Conservation (phyloP, 164 flowering plant species). For the Cinnamomum micranthum region DNA sequence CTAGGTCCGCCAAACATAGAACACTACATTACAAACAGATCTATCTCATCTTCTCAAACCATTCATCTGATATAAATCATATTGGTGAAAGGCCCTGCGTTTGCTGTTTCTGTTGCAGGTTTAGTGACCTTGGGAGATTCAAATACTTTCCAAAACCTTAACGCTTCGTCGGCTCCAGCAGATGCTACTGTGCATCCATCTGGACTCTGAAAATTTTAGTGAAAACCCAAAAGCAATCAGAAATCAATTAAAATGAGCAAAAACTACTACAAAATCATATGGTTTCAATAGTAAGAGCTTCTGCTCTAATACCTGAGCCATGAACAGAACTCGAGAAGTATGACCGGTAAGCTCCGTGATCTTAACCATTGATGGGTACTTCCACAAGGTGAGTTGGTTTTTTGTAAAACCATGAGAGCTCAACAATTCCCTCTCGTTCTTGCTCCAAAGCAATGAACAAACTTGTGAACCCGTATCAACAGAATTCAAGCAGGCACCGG, state of each 20-base stretch:
- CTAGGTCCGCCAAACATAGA: too few species aligned
- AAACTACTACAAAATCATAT: background rate
- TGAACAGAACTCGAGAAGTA: constrained; percentile 54
- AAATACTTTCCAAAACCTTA: constrained; percentile 51
- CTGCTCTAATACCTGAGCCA: constrained; percentile 46
- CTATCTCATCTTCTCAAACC: background rate
- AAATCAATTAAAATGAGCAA: background rate
- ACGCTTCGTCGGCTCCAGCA: constrained; percentile 48
- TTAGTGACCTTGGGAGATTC: constrained; percentile 35
- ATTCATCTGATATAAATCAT: constrained; percentile 34
- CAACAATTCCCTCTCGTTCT: constrained; percentile 49
- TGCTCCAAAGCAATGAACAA: constrained; percentile 58
- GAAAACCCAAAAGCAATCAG: background rate
- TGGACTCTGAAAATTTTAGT: constrained; percentile 31
- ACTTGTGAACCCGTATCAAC: constrained; percentile 67
- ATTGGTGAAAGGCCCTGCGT: constrained; percentile 41
- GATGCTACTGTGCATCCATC: constrained; percentile 58
- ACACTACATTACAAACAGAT: background rate
- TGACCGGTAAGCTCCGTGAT: constrained; percentile 61
- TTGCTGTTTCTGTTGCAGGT: constrained; percentile 27
- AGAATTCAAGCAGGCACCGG: constrained; percentile 57
- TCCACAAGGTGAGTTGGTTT: constrained; percentile 63
- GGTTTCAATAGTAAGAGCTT: background rate
- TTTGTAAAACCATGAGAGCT: constrained; percentile 62
- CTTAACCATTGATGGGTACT: constrained; percentile 67